phyloP scores from a whole-genome alignment of 345 rosid species.

The Eucalyptus victrix region DNA sequence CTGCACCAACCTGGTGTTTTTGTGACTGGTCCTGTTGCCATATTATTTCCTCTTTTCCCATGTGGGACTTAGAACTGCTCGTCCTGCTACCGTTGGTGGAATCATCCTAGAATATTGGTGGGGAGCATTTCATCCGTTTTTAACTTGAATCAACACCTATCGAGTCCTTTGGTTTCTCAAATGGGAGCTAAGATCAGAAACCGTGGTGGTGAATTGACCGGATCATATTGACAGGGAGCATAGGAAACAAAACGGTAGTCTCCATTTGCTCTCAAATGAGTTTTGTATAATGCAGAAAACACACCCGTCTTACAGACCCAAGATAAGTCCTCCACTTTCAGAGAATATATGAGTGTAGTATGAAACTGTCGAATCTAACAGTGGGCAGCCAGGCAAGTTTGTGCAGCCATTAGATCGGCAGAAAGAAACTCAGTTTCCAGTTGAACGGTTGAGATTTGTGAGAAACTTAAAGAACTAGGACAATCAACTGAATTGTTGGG shows the following conservation, averaged over 20 bases:
- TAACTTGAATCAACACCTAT: neutral
- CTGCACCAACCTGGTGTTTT: neutral
- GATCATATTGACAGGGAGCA: neutral
- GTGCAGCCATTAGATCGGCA: neutral
- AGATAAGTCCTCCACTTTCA: neutral
- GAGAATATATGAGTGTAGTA: neutral
- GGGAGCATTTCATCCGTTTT: neutral
- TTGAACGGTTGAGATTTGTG: neutral
- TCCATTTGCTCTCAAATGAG: neutral
- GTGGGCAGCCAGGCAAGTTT: neutral
- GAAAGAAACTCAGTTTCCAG: neutral
- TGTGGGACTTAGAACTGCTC: neutral
- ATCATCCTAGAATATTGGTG: neutral
- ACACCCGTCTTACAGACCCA: neutral
- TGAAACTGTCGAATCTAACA: neutral
- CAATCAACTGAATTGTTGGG: neutral
- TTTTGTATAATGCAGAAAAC: neutral
- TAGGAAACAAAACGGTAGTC: neutral
- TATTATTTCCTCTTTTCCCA: fast-evolving
- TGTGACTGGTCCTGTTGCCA: neutral
- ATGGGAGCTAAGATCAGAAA: neutral
- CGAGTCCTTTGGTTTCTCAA: neutral
- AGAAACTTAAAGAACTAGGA: neutral
- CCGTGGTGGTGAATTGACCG: neutral
- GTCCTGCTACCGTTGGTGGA: neutral